Base-by-base conservation (phyloP, 2,329 filamentous ascomycete species). In the Epichloe amarillans region DNA sequence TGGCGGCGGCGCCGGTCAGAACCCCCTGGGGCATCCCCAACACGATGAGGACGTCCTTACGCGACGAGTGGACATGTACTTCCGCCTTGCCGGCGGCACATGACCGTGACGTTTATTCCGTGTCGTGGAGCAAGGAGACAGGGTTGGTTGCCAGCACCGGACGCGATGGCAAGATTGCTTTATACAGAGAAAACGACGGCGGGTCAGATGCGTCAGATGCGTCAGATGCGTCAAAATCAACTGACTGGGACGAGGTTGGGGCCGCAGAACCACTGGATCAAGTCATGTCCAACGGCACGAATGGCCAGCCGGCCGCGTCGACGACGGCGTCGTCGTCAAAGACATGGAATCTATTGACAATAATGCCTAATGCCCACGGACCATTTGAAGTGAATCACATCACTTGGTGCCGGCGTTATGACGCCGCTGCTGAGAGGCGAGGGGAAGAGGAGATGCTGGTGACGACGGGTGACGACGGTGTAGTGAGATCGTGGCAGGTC, bases 321-420 rank as follows among this genome's bases (percentile, higher is more conserved):
- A 78, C 76, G 23, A 26, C 23, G 23, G 6, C 23, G 1, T 23
- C 23, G 23, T 41, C 46, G 7, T 14, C 48, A 12, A 35, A 19
- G 5, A 30, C 40, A 11, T 97, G 93, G 93, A 72, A 74, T 6
- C 67, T 91, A 3, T 62, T 95, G 15, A 79, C 81, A 0, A 77
- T 78, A n/a, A 63, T 86, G 1, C 74, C 83, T 46, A 83, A 83
- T 36, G 87, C 84, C 2, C 93, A 98, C 64, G 90, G 88, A 1
- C 87, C 94, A 2, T 96, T 91, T 62, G 93, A 98, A 68, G 77
- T 97, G 56, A 98, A 98, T 61, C 89, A 96, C 66, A 77, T 93
- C 46, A 82, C 80, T 2, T 98, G 93, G 93, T 89, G 88, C 57
- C 79, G 76, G 58, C 76, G 90, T 52, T 85, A 80, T 52, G 89